Conservation (phyloP, 129 eudicot species). For the Artemisia annua region DNA sequence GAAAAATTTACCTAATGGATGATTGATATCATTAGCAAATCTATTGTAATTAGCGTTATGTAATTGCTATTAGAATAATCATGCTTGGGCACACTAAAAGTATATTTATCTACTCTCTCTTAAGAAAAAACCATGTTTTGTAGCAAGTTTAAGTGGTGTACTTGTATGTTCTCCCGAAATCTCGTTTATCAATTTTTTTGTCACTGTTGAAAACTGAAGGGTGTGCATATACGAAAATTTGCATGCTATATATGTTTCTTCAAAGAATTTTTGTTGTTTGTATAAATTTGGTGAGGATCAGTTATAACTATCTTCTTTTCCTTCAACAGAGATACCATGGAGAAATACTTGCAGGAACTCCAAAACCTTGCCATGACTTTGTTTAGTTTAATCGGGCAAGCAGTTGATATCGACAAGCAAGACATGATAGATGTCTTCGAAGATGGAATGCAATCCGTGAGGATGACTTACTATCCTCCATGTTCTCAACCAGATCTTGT, state of each 20-base stretch:
- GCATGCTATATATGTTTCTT: background rate
- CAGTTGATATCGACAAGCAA: conserved; percentile 38
- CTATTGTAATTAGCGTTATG: too few species aligned
- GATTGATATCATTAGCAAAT: too few species aligned
- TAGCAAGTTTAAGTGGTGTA: too few species aligned
- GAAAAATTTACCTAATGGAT: too few species aligned
- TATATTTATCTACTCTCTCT: too few species aligned
- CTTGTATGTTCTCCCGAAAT: too few species aligned
- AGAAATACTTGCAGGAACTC: conserved; percentile 37
- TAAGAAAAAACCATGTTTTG: too few species aligned
- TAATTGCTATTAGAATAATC: too few species aligned
- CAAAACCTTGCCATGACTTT: conserved; percentile 37
- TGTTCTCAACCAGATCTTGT: conserved; percentile 59
- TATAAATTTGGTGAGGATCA: background rate
- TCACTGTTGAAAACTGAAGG: too few species aligned
- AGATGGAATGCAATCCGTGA: conserved; percentile 50
- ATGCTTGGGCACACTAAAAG: too few species aligned
- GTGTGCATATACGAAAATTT: background rate
- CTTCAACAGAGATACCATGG: conserved; percentile 43
- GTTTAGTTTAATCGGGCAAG: conserved; percentile 37
- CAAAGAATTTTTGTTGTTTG: background rate
- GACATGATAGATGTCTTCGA: conserved; percentile 36
- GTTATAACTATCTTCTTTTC: background rate
- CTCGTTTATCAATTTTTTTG: too few species aligned
- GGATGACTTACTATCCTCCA: conserved; percentile 57